Evolutionary conservation across 2,329 filamentous ascomycete genomes (phyloP).

Genomic region (Triangularia verruculosa): DNA sequence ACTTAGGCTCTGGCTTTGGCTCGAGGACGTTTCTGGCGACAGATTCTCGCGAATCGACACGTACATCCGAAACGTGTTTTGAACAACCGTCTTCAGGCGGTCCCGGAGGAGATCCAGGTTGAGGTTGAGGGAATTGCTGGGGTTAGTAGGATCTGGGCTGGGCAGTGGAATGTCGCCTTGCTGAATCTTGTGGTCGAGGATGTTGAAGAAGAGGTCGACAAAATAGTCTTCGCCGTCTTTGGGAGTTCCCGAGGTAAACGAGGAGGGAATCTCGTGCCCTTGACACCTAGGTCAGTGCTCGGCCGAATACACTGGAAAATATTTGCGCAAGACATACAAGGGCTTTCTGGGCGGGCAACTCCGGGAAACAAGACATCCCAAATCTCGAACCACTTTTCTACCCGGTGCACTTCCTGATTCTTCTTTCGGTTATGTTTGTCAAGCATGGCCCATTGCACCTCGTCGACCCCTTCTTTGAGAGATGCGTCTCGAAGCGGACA

Average conservation of each 20-base stretch:
- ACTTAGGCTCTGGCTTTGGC: conserved; percentile 16
- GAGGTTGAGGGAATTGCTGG: not conserved
- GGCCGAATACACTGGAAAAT: not conserved
- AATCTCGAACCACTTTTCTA: conserved; percentile 33
- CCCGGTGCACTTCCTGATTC: conserved; percentile 29
- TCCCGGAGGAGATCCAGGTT: conserved; percentile 18
- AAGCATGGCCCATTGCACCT: conserved; percentile 28
- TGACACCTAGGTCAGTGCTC: not conserved
- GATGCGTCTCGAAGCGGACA: conserved; percentile 25
- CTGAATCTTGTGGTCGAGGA: conserved; percentile 28
- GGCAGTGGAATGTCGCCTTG: conserved; percentile 25
- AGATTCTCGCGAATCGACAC: conserved; percentile 22
- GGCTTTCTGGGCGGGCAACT: conserved; percentile 22
- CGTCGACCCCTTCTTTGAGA: conserved; percentile 29
- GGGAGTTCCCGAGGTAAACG: conserved; percentile 15
- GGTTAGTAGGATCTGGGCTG: conserved; percentile 12
- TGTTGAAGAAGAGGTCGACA: conserved; percentile 26
- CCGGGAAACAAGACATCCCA: conserved; percentile 30
- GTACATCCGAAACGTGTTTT: conserved; percentile 27
- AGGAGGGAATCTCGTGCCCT: conserved; percentile 26
- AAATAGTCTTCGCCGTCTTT: conserved; percentile 25
- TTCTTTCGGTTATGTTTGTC: conserved; percentile 31
- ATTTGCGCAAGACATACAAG: conserved; percentile 22
- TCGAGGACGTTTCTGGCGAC: conserved; percentile 25
- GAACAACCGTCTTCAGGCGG: conserved; percentile 23